Base-by-base conservation (phyloP, 805 yeast genomes). In the Saitoella complicata region DNA sequence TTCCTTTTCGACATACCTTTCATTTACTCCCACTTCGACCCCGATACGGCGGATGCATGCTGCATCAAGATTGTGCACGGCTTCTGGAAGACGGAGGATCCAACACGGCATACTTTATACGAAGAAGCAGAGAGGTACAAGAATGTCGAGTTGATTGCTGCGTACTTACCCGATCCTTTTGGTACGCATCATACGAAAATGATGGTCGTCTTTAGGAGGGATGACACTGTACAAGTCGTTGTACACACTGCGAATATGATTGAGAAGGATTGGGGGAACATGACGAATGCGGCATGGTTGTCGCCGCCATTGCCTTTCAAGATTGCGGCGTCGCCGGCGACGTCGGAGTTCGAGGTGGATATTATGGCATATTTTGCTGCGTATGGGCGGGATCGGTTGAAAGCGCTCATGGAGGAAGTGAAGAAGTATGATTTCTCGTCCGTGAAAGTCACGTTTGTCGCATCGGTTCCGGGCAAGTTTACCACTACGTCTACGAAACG, bases 171-270 rank as follows among this genome's bases (percentile, higher is more conserved):
- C 29, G 46, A 44, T 39, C 52, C 32, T 37, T 58, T 46, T 46
- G 59, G 55, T 3, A 52, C 61, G 5, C 64, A 60, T 40, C 64
- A 60, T 42, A 46, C 62, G 30, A 60, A 60, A 41, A 32, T 60
- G 41, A 60, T 60, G 64, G 54, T 60, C 5, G 45, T 59, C 12
- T 39, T 31, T 21, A 32, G 32, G 29, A 29, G 31, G 12, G 38
- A 30, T 1, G 45, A 43, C 4, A 31, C 44, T 9, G 45, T 46
- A 37, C 57, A 57, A 43, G 49, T 60, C 4, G 55, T 59, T 8
- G 46, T 60, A 2, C 61, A 57, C 42, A 60, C 64, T 1, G 62
- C 62, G 13, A 60, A 60, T 42, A 30, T 60, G 49, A 54, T 59
- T 10, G 46, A 42, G 31, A 48, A 51, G 31, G 64, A 60, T 46